Base-by-base conservation (phyloP, 192 early-diverging fungal genomes). In the Backusella westeae region DNA sequence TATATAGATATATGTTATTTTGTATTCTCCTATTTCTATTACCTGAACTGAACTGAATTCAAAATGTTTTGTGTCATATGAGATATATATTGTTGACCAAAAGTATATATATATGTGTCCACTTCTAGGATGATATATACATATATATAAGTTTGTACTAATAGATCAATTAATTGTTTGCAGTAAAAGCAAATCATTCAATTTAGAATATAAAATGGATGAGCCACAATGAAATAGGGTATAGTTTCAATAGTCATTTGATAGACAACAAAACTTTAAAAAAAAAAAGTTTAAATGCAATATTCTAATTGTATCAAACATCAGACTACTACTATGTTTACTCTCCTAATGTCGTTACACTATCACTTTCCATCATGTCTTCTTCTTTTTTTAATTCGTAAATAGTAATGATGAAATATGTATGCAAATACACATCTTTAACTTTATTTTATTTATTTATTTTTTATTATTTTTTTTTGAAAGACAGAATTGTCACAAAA, bases 61-160 rank as follows among this genome's bases (percentile, higher is more conserved):
- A 63, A 63, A 63, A 63, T 63, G 56, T 63, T 63, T 63, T 26
- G 12, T 63, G 21, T 63, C 56, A 63, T 63, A 63, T 63, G 56
- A 63, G 10, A 44, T 12, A 4, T 29, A n/a, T 53, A 8, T 53
- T 53, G 6, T 53, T 21, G 6, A 21, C 52, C 8, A 8, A 21
- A 39, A 44, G 42, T 29, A 3, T 63, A 29, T 2, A 59, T 2
- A 29, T 12, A 3, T 49, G n/a, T 49, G 6, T 44, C 10, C 0
- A 10, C 38, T 12, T 39, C 38, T 39, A 39, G 17, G 14, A 21
- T 53, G 49, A 56, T 8, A 23, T 23, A 26, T 21, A 8, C 17
- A 52, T 52, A 52, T 52, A 52, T 19, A 52, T 19, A 53, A 7
- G 5, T 6, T n/a, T 53, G 8, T 23, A 56, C 6, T 19, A 14